Evolutionary conservation across 805 yeast genomes (phyloP), one percentile per base, ranked within the genome.

Genomic region (Clavispora santaluciae): DNA sequence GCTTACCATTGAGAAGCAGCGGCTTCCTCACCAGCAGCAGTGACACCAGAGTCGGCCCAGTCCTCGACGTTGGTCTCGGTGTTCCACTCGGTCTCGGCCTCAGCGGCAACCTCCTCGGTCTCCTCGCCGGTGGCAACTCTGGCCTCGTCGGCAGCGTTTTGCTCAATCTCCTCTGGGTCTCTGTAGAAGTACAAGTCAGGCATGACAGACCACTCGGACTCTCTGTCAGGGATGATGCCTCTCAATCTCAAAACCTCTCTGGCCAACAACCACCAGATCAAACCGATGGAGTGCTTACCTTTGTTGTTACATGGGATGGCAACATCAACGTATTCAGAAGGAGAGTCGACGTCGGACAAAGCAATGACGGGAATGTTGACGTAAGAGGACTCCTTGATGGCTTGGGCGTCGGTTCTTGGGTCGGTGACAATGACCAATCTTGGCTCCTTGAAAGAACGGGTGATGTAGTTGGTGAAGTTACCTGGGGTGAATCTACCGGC

Each of bases 401-500:
- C 98, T 81, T 93, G 99, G 70, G 96, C 86, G 70, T 93, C 99
- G 61, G 98, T 91, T 85, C 98, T 91, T 80, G 99, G 99, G 79
- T 93, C 99, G 66, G 98, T 91, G 68, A 93, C 99, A 64, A 93
- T 79, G 72, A 93, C 89, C 72, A 93, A 84, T 81, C 99, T 88
- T 83, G 99, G 99, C 82, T 93, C 99, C 81, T 91, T 93, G 96
- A 93, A 93, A 63, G 97, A 88, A 79, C 97, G 91, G 76, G 99
- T 93, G 81, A 91, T 93, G 81, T 93, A 93, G 82, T 93, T 93
- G 73, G 99, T 93, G 93, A 93, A 93, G 80, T 86, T 83, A 87
- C 99, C 99, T 78, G 99, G 99, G 65, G 99, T 93, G 86, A 93
- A 93, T 81, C 99, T 89, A 78, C 99, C 99, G 64, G 99, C 99